These are phyloP conservation scores for Nematodospora anomalae DNA, from an alignment of 1,139 yeast genomes.

Conservation along the genomic window DNA sequence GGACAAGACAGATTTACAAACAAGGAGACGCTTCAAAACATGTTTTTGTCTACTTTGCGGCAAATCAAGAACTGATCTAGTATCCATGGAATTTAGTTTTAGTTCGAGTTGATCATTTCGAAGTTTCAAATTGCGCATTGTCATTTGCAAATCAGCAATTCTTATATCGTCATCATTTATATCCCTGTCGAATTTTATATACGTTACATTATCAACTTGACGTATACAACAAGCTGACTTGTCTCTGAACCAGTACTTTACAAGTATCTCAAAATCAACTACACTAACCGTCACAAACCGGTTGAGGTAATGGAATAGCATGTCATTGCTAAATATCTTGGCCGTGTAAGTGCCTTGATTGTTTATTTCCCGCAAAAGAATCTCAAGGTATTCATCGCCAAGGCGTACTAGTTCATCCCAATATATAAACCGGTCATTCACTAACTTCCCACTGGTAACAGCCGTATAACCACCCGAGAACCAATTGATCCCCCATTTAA, in stretches of 20 bases:
- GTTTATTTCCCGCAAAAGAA: constrained; percentile 11
- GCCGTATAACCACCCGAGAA: constrained; percentile 10
- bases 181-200: constrained; percentile 25
- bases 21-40: constrained; percentile 11
- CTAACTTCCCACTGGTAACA: constrained; percentile 17
- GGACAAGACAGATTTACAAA: constrained; percentile 21
- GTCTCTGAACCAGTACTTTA: constrained; percentile 30
- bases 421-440: constrained; percentile 27
- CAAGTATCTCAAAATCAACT: constrained; percentile 25
- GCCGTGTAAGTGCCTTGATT: constrained; percentile 22
- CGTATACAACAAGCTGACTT: constrained; percentile 16
- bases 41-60: constrained; percentile 12
- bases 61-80: constrained; percentile 14
- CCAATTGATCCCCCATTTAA: constrained; percentile 18
- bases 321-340: constrained; percentile 20
- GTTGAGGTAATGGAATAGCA: constrained; percentile 19
- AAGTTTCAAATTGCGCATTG: constrained; percentile 20
- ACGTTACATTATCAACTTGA: constrained; percentile 15
- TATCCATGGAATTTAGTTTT: constrained; percentile 25
- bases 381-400: constrained; percentile 16
- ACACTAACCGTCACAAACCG: constrained; percentile 16
- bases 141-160: constrained; percentile 25
- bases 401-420: constrained; percentile 23
- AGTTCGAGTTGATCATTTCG: constrained; percentile 22
- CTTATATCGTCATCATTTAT: constrained; percentile 33